phyloP scores from a whole-genome alignment of 345 rosid species.

The Excoecaria agallocha region DNA sequence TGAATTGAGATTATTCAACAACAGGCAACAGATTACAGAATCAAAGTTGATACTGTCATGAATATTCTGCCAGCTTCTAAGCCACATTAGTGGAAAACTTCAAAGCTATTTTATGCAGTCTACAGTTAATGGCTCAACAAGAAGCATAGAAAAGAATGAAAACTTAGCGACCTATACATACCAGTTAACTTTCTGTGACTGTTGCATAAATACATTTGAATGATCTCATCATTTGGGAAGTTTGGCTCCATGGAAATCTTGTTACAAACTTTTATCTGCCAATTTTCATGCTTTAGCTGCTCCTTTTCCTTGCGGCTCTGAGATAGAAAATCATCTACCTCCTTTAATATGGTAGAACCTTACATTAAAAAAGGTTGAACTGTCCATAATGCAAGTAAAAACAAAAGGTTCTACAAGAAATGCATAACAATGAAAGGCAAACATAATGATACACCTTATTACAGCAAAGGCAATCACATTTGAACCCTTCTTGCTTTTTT shows the following conservation, averaged over 20 bases:
- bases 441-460: conserved; percentile 35
- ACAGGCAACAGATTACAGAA: not conserved
- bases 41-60: not conserved
- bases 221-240: conserved; percentile 69
- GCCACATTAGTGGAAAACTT: not conserved
- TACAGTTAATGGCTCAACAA: not conserved
- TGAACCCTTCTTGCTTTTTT: conserved; percentile 57
- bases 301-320: conserved; percentile 59
- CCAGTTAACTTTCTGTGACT: conserved; percentile 48
- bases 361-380: not conserved
- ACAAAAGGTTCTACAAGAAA: not conserved
- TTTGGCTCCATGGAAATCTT: conserved; percentile 54
- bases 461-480: conserved; percentile 64
- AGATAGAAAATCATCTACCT: conserved; percentile 9
- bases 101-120: not conserved
- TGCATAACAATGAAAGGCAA: not conserved
- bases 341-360: not conserved
- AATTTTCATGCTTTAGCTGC: conserved; percentile 51
- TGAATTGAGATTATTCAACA: not conserved
- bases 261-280: conserved; percentile 69
- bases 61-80: not conserved
- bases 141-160: not conserved
- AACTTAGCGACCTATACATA: conserved; percentile 16
- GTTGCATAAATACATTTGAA: conserved; percentile 57
- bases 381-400: not conserved